phyloP scores from a whole-genome alignment of 2,329 filamentous ascomycete species.

The Myotisia sp. region DNA sequence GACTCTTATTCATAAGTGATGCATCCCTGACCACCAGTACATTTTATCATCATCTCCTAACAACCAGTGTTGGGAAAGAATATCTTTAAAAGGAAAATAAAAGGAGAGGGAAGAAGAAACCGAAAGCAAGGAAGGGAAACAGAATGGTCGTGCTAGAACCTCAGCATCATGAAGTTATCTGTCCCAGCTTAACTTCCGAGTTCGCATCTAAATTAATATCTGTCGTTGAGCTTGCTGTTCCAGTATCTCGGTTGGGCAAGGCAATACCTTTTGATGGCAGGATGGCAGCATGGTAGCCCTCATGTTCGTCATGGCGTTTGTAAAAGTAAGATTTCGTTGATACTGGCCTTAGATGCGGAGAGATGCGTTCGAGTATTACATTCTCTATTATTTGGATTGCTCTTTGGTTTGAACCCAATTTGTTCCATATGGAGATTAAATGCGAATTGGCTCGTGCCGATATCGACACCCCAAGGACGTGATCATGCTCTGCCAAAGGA shows the following conservation, averaged over 20 bases:
- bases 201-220: background rate
- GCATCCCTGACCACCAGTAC: too few relatives aligned
- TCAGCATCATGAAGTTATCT: too few relatives aligned
- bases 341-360: conserved; percentile 57
- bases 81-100: too few relatives aligned
- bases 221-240: background rate
- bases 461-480: conserved; percentile 73
- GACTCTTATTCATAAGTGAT: conserved; percentile 1
- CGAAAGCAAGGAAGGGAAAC: too few relatives aligned
- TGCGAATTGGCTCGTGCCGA: conserved; percentile 80
- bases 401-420: conserved; percentile 64
- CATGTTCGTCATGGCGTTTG: conserved; percentile 80
- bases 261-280: background rate
- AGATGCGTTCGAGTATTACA: conserved; percentile 59
- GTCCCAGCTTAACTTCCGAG: too few relatives aligned
- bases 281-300: conserved; percentile 51
- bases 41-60: too few relatives aligned
- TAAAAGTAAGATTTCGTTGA: conserved; percentile 47
- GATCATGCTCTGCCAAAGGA: conserved; percentile 56
- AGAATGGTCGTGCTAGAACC: too few relatives aligned
- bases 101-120: too few relatives aligned
- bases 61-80: too few relatives aligned
- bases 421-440: conserved; percentile 86
- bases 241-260: background rate
- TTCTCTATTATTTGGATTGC: conserved; percentile 62